Conservation (phyloP, 2,329 filamentous ascomycete species). For the Penicillium sumatraense region DNA sequence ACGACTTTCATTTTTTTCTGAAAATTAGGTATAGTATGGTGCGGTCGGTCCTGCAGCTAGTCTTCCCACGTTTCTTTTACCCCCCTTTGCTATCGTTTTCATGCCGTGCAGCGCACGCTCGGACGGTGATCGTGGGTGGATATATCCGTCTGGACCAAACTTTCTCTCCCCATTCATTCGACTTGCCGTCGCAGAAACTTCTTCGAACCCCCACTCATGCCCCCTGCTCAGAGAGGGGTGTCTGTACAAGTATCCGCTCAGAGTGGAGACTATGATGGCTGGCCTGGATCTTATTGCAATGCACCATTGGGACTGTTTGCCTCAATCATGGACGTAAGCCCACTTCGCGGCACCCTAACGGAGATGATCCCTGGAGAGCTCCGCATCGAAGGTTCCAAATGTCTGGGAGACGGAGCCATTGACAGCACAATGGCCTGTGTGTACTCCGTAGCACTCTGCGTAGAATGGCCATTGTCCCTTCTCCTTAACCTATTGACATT, state of each 20-base stretch:
- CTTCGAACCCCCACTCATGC: conserved; percentile 2
- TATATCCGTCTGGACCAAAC: conserved; percentile 15
- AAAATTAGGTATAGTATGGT: background rate
- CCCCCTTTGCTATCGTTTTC: background rate
- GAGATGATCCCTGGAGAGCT: conserved; percentile 13
- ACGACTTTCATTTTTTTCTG: background rate
- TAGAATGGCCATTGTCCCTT: background rate
- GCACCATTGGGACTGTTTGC: conserved; percentile 3
- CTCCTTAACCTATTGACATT: conserved; percentile 13
- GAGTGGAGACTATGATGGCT: conserved; percentile 8
- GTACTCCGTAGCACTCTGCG: background rate
- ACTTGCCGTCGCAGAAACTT: conserved; percentile 7
- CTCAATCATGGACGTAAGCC: conserved; percentile 8
- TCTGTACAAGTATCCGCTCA: conserved; percentile 7
- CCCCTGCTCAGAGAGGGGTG: conserved; percentile 11
- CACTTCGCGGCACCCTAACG: conserved; percentile 4
- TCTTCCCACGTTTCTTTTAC: background rate
- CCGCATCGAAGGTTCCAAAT: conserved; percentile 3
- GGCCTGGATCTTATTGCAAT: conserved; percentile 3
- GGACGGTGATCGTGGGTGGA: conserved; percentile 13
- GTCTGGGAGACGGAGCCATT: background rate
- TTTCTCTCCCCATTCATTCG: conserved; percentile 2
- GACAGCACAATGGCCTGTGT: background rate
- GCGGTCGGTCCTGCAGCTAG: background rate
- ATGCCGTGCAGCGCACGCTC: conserved; percentile 1